Evolutionary conservation across 148 eudicot genomes (phyloP).

Genomic region (Fagopyrum tataricum): DNA sequence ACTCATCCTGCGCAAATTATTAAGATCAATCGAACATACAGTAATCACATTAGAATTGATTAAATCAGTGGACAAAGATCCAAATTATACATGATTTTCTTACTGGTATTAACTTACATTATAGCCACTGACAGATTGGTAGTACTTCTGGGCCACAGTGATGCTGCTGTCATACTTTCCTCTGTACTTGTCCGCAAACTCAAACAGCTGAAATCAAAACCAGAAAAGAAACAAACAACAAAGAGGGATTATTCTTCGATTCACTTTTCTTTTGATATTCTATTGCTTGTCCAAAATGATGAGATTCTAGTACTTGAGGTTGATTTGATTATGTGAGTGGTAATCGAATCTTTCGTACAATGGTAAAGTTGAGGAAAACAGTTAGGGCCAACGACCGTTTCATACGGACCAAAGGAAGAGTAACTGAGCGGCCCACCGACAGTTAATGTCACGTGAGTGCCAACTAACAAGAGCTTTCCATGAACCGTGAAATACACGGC

Average conservation of each 20-base stretch:
- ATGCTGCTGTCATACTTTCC: slow-evolving; percentile 98
- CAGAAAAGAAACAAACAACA: neutral
- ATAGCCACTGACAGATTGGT: slow-evolving; percentile 92
- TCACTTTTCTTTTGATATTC: neutral
- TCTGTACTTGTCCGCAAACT: slow-evolving; percentile 94
- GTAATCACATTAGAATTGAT: neutral
- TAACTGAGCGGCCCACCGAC: slow-evolving; percentile 7
- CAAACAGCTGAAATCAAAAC: slow-evolving; percentile 48
- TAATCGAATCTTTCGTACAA: neutral
- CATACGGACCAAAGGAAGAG: neutral
- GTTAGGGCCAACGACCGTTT: neutral
- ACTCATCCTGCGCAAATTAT: slow-evolving; percentile 56
- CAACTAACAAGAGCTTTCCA: neutral
- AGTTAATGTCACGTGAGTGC: neutral
- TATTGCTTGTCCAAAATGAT: neutral
- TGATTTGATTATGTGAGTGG: neutral
- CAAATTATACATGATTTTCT: too few species aligned
- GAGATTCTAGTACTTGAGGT: neutral
- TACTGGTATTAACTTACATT: slow-evolving; percentile 37
- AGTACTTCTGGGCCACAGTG: slow-evolving; percentile 84
- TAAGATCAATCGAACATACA: too few species aligned
- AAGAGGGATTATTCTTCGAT: neutral
- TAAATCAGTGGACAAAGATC: neutral
- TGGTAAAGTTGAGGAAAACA: slow-evolving; percentile 4
- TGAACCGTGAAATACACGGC: neutral